Evolutionary conservation across 805 yeast species (phyloP).

Genomic region (Zygosaccharomyces bisporus): DNA sequence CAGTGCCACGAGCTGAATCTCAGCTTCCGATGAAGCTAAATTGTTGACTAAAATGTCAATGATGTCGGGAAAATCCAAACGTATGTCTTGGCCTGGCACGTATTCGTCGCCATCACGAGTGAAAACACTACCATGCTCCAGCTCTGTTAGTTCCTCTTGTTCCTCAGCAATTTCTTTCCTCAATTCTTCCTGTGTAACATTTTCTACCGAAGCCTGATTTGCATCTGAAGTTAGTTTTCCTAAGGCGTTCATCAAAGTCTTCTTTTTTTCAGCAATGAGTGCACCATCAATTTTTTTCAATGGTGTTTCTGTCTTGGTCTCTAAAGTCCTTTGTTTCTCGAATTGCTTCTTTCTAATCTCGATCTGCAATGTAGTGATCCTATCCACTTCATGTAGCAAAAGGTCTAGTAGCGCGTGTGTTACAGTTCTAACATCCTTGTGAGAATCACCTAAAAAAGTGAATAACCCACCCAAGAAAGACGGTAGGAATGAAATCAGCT

Average conservation of each 20-base stretch:
- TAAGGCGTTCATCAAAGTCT: constrained; percentile 29
- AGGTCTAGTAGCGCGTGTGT: constrained; percentile 74
- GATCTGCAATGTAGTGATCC: constrained; percentile 66
- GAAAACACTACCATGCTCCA: constrained; percentile 17
- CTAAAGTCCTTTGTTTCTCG: constrained; percentile 21
- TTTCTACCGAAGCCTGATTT: constrained; percentile 9
- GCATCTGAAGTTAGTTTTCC: constrained; percentile 20
- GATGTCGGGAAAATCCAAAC: constrained; percentile 72
- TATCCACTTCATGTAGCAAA: constrained; percentile 73
- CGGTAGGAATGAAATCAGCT: constrained; percentile 81
- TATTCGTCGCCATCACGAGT: constrained; percentile 50
- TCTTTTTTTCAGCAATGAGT: constrained; percentile 34
- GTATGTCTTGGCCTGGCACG: constrained; percentile 76
- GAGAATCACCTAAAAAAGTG: constrained; percentile 74
- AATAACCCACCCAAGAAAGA: constrained; percentile 79
- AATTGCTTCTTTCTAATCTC: constrained; percentile 39
- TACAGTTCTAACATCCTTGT: constrained; percentile 80
- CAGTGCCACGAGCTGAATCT: constrained; percentile 73
- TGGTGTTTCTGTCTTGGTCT: constrained; percentile 25
- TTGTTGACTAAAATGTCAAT: constrained; percentile 79
- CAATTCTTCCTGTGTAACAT: constrained; percentile 10
- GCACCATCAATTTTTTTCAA: constrained; percentile 31
- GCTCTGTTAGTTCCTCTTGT: constrained; percentile 5
- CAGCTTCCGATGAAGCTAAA: constrained; percentile 66
- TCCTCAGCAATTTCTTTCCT: constrained; percentile 8